phyloP scores from a whole-genome alignment of 352 stramenopile genomes.

The Globisporangium lucens region DNA sequence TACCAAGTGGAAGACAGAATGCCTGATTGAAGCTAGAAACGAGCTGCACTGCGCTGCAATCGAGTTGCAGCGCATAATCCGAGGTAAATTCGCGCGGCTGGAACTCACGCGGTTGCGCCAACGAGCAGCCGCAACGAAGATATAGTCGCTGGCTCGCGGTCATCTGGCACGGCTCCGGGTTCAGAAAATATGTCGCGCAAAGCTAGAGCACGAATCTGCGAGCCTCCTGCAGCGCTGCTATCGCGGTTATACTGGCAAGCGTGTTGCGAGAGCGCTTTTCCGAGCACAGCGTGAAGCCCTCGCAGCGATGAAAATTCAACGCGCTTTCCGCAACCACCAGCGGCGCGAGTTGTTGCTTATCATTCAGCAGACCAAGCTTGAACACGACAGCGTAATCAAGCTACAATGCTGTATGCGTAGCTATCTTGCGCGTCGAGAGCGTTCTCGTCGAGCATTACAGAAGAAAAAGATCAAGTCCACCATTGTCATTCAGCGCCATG shows the following conservation, averaged over 20 bases:
- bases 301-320: conserved; percentile 60
- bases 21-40: conserved; percentile 43
- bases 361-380: conserved; percentile 62
- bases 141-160: conserved; percentile 58
- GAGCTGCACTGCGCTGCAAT: conserved; percentile 60
- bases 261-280: conserved; percentile 58
- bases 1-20: conserved; percentile 46
- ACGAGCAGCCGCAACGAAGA: conserved; percentile 29
- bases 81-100: conserved; percentile 44
- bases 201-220: conserved; percentile 45
- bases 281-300: conserved; percentile 55
- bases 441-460: conserved; percentile 19
- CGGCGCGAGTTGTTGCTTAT: conserved; percentile 48
- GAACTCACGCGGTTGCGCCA: conserved; percentile 21
- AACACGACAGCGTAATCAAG: conserved; percentile 47
- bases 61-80: conserved; percentile 66
- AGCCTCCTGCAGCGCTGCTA: conserved; percentile 70
- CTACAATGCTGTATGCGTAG: conserved; percentile 59
- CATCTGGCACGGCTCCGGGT: conserved; percentile 26
- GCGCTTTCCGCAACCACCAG: conserved; percentile 62
- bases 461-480: conserved; percentile 23
- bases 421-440: conserved; percentile 50
- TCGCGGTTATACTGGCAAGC: conserved; percentile 75
- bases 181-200: conserved; percentile 26
- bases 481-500: conserved; percentile 46